Percentiles rank a stretch among this genome's conserved stretches.
These are phyloP conservation scores for Mycena rebaudengoi DNA, from an alignment of 768 basidiomycete genomes.

Conservation along the genomic window DNA sequence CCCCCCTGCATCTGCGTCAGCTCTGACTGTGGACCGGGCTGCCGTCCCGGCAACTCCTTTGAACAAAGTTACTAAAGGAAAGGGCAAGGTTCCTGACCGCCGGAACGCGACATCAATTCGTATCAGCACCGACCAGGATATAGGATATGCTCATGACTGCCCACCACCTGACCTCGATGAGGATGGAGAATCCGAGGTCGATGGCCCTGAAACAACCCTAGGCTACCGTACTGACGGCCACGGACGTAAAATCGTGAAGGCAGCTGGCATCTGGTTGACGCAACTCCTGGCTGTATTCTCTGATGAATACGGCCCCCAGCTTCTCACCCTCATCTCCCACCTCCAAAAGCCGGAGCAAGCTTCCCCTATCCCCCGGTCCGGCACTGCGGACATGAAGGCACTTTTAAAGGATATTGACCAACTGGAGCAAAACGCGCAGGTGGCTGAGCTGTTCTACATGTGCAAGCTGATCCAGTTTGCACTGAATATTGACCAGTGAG, in stretches of 20 bases:
- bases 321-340: background rate
- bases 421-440: background rate
- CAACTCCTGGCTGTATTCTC: background rate
- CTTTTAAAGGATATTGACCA: background rate
- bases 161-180: too few relatives aligned
- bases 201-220: background rate
- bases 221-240: background rate
- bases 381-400: background rate
- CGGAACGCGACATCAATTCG: too few relatives aligned
- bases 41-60: too few relatives aligned
- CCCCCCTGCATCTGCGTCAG: too few relatives aligned
- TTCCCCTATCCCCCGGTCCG: background rate
- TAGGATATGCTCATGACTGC: too few relatives aligned
- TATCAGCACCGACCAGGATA: too few relatives aligned
- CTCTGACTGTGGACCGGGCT: too few relatives aligned
- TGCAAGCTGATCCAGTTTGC: background rate
- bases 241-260: background rate
- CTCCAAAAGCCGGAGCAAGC: background rate
- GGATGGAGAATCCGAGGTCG: too few relatives aligned
- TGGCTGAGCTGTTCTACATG: background rate
- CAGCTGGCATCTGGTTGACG: background rate
- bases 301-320: background rate
- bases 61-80: too few relatives aligned
- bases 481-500: slow-evolving; percentile 1
- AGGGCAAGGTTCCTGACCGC: too few relatives aligned